Percentiles rank a stretch among this genome's conserved stretches.
Conservation (phyloP, 352 stramenopile species). For the Phytophthora crassamura region DNA sequence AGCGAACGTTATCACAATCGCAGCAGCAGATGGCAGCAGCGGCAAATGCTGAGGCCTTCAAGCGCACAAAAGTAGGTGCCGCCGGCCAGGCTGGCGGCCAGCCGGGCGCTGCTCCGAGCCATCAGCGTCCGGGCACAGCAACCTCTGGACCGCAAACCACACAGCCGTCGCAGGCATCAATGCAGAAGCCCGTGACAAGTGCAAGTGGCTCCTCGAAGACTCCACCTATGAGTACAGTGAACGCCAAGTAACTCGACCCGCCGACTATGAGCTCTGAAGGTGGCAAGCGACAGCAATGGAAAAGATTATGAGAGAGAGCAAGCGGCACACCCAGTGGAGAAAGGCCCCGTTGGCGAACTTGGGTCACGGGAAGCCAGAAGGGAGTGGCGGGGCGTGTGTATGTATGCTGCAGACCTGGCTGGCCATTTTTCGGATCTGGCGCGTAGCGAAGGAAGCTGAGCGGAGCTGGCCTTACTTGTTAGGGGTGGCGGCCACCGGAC, state of each 20-base stretch:
- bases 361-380: conserved; percentile 41
- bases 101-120: conserved; percentile 28
- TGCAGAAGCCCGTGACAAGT: conserved; percentile 79
- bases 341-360: conserved; percentile 34
- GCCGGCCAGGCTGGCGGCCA: conserved; percentile 30
- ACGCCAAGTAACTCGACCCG: conserved; percentile 77
- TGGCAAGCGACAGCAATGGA: conserved; percentile 30
- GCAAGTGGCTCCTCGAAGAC: conserved; percentile 81
- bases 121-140: conserved; percentile 35
- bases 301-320: conserved; percentile 35
- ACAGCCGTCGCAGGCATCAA: conserved; percentile 57
- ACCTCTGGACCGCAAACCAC: conserved; percentile 59
- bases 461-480: conserved; percentile 45
- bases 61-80: conserved; percentile 77
- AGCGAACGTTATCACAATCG: conserved; percentile 79
- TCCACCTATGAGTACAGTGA: conserved; percentile 88
- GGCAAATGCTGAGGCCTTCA: conserved; percentile 82
- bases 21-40: conserved; percentile 86
- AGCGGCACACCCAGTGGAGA: conserved; percentile 18
- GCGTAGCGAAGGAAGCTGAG: conserved; percentile 30
- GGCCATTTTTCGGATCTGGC: conserved; percentile 29
- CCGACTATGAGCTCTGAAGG: conserved; percentile 40
- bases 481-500: conserved; percentile 26
- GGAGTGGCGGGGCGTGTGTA: conserved; percentile 28
- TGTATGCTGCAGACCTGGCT: conserved; percentile 28